Evolutionary conservation across 169 alveolate species (phyloP), one percentile per base, ranked within the genome.

Genomic region (Plasmodium ovale): DNA sequence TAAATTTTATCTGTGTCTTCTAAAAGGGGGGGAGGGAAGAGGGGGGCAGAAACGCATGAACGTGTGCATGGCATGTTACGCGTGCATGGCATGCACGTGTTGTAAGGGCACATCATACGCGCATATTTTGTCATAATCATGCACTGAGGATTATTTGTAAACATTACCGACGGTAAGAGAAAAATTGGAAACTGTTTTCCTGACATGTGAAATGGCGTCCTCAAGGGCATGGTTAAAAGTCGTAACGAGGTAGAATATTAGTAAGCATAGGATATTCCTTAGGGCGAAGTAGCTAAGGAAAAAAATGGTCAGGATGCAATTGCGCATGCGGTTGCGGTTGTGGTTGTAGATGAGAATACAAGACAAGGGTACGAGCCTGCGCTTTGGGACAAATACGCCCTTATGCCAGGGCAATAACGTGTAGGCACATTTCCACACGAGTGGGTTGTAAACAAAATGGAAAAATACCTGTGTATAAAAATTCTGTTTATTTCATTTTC

Each of bases 381-480:
- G n/a, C n/a, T n/a, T n/a, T n/a, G n/a, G n/a, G n/a, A n/a, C n/a
- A n/a, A n/a, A n/a, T n/a, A n/a, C n/a, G n/a, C n/a, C n/a, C n/a
- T n/a, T n/a, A n/a, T n/a, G n/a, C n/a, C n/a, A n/a, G n/a, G n/a
- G n/a, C n/a, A n/a, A n/a, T n/a, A n/a, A n/a, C n/a, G n/a, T n/a
- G n/a, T n/a, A n/a, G n/a, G n/a, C 19, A 53, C 14, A n/a, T 53
- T 9, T 14, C 5, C 19, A n/a, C 19, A 53, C 5, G 10, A 53
- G 5, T 5, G 19, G 5, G 31, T 53, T 53, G 64, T 6, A n/a
- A n/a, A n/a, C n/a, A n/a, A n/a, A n/a, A n/a, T 44, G 58, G 25
- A 58, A 21, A 7, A 23, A 33, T 82, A 82, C 90, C 90, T 82
- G 37, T 82, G 90, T 25, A 82, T 54, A 42, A 82, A 82, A 25